Percentiles rank a stretch among this genome's conserved stretches.
Conservation (phyloP, 345 rosid genomes). For the Eucalyptus tenuipes region DNA sequence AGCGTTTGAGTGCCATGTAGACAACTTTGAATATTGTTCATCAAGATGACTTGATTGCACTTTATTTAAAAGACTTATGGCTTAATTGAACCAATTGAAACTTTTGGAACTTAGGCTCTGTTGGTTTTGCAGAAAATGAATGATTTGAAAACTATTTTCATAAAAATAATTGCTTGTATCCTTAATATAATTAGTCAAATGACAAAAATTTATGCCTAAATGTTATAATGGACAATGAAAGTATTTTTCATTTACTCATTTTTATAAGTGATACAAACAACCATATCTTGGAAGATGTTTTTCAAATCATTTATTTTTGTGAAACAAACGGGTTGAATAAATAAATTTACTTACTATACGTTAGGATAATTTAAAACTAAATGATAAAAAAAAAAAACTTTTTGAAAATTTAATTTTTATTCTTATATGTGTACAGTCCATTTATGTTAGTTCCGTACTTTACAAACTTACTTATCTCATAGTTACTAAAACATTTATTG, state of each 20-base stretch:
- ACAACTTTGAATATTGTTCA: not conserved
- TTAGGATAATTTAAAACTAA: not conserved
- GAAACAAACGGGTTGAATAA: not conserved
- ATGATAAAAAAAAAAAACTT: not conserved
- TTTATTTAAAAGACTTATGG: not conserved
- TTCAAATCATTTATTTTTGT: too few species aligned
- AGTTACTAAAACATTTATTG: not conserved
- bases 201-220: not conserved
- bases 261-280: not conserved
- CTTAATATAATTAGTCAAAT: not conserved
- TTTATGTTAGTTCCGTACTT: not conserved
- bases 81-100: not conserved
- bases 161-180: too few species aligned
- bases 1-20: not conserved
- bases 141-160: not conserved
- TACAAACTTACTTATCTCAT: not conserved
- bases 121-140: too few species aligned
- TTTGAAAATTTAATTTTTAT: not conserved
- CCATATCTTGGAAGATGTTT: too few species aligned
- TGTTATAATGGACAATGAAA: not conserved
- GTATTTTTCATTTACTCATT: not conserved
- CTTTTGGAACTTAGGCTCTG: not conserved
- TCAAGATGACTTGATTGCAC: not conserved
- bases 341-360: not conserved
- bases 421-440: not conserved